Base-by-base conservation (phyloP, 345 rosid genomes). In the Eucalyptus sp. region DNA sequence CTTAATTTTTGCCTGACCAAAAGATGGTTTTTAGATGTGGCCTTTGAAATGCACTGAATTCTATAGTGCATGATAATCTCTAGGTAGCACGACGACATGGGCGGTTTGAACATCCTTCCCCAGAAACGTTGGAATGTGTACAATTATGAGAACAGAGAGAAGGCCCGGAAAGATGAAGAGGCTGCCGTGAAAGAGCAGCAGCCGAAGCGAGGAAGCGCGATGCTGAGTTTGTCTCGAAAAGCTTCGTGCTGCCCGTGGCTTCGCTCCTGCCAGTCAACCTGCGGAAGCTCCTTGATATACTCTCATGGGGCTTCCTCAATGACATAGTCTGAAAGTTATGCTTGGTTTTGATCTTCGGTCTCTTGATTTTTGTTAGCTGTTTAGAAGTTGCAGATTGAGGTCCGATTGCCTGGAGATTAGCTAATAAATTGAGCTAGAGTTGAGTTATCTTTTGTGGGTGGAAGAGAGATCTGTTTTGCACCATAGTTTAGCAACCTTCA, bases 111-210 rank as follows among this genome's bases (percentile, higher is more conserved):
- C 87, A 97, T 96, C 86, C 96, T 96, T 24, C 99, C 98, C 9
- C 98, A 96, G 90, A 97, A 97, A 95, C 91, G 95, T 31, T 97
- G 98, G 99, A 97, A 96, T 89, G 98, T 97, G 13, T 97, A 95
- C 93, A 97, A 95, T 43, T 95, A 87, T 44, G 97, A 96, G 24
- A 97, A 97, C 87, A 90, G 96, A 90, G 98, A 97, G 90, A 97
- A 96, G 90, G 99, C 94, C 68, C 91, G 94, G 43, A 90, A 89
- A 60, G 98, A 97, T 51, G 98, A 97, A 90, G 99, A 96, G 91
- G 98, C 96, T 3, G 99, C 98, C 3, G 98, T 97, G 3, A 96
- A 62, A 86, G 97, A 96, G 89, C 98, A 94, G 91, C 41, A 41
- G 41, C 41, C 4, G 4, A 41, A 41, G 41, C 41, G 41, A 94